A percentile compares a stretch with the other conserved stretches of the same genome.
Evolutionary conservation across 805 yeast genomes (phyloP).

Genomic region (Wickerhamomyces chambardii): DNA sequence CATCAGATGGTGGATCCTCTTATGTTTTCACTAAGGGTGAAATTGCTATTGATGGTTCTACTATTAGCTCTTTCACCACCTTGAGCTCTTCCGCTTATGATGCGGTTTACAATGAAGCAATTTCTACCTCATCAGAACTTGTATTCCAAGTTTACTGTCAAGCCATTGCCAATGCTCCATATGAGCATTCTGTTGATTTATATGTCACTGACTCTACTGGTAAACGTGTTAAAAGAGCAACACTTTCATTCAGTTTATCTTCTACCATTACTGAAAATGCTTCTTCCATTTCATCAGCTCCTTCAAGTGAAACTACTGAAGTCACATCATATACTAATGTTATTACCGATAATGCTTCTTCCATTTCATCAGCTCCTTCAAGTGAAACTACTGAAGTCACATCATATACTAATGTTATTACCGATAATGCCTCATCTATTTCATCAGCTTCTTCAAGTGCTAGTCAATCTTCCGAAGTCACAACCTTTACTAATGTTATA

Average conservation of each 20-base stretch:
- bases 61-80: background rate
- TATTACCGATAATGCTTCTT: conserved; percentile 1
- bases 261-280: too few relatives aligned
- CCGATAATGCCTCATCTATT: too few relatives aligned
- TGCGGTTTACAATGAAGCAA: background rate
- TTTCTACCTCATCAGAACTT: conserved; percentile 1
- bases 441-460: too few relatives aligned
- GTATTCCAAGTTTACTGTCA: conserved; percentile 1
- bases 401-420: conserved; percentile 11
- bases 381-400: conserved; percentile 11
- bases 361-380: conserved; percentile 1
- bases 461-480: conserved; percentile 10
- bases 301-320: background rate
- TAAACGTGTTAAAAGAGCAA: conserved; percentile 1
- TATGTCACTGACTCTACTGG: conserved; percentile 1
- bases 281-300: background rate
- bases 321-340: conserved; percentile 12
- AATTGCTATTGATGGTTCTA: background rate
- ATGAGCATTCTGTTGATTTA: conserved; percentile 1
- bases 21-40: background rate
- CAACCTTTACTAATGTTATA: conserved; percentile 8
- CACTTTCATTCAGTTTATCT: too few relatives aligned
- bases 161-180: conserved; percentile 2
- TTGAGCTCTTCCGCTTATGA: background rate
- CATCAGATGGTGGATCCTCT: background rate